A percentile compares a stretch with the other conserved stretches of the same genome.
phyloP scores from a whole-genome alignment of 208 protist species.

The Wallacemonas sp. region DNA sequence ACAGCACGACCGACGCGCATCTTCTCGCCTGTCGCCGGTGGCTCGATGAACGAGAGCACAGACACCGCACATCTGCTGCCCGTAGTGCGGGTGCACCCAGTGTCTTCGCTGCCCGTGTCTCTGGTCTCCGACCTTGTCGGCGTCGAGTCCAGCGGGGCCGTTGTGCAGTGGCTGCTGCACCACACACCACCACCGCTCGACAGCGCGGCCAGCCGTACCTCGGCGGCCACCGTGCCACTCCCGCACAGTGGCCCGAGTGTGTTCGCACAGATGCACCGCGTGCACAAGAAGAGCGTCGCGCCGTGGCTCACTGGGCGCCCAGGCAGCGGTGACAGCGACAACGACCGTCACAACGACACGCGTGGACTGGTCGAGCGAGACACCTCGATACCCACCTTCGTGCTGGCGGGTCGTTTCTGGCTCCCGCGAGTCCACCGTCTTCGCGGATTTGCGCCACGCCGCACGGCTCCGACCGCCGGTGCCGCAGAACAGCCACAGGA shows the following conservation, averaged over 20 bases:
- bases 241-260: neutral
- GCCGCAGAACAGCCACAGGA: neutral
- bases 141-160: neutral
- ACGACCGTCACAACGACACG: neutral
- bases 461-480: neutral
- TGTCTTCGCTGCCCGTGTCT: neutral
- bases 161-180: conserved; percentile 13
- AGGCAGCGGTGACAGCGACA: neutral
- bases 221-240: neutral
- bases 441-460: neutral
- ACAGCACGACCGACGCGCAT: no score
- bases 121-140: neutral
- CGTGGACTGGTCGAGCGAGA: neutral
- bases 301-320: neutral
- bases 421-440: neutral
- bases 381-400: neutral
- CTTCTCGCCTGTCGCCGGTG: neutral
- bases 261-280: neutral
- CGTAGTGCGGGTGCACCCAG: neutral
- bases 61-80: neutral
- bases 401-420: conserved; percentile 10
- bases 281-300: neutral
- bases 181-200: neutral
- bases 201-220: neutral
- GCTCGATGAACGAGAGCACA: neutral